These are phyloP conservation scores for Daedaleopsis nitida DNA, from an alignment of 768 basidiomycete genomes.

Conservation along the genomic window DNA sequence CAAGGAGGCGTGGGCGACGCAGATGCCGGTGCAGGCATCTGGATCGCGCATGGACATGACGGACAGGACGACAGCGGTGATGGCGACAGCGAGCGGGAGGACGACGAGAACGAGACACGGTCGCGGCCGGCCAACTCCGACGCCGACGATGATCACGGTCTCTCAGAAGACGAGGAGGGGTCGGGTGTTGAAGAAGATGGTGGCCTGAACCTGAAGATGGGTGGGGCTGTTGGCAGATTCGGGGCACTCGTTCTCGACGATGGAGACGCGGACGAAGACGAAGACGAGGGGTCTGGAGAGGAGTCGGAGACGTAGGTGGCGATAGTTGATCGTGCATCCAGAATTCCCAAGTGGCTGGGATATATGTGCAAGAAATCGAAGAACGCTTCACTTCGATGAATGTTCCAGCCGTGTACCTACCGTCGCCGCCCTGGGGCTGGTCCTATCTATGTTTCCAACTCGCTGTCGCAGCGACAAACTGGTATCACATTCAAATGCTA, in stretches of 20 bases:
- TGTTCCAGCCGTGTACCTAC: no score
- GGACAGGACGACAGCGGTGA: constrained; percentile 17
- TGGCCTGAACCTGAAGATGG: constrained; percentile 12
- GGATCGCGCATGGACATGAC: constrained; percentile 44
- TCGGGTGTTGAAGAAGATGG: constrained; percentile 29
- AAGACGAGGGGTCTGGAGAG: constrained; percentile 17
- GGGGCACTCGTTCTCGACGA: constrained; percentile 43
- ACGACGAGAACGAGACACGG: constrained; percentile 26
- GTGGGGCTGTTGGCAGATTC: constrained; percentile 32
- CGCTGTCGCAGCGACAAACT: no score
- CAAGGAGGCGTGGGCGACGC: constrained; percentile 30
- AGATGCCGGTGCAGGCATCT: constrained; percentile 47
- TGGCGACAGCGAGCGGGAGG: constrained; percentile 27
- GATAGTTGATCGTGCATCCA: not conserved
- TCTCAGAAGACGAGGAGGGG: constrained; percentile 14
- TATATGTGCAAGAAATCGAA: no score
- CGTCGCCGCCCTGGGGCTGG: no score
- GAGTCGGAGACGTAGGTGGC: not conserved
- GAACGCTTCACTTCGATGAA: no score
- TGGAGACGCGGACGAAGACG: constrained; percentile 30
- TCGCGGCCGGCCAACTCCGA: not conserved
- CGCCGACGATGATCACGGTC: not conserved
- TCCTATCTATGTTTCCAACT: no score
- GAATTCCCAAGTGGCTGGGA: no score
- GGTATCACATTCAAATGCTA: no score